Evolutionary conservation across 192 early-diverging fungal genomes (phyloP).

Genomic region (Entomortierella parvispora): DNA sequence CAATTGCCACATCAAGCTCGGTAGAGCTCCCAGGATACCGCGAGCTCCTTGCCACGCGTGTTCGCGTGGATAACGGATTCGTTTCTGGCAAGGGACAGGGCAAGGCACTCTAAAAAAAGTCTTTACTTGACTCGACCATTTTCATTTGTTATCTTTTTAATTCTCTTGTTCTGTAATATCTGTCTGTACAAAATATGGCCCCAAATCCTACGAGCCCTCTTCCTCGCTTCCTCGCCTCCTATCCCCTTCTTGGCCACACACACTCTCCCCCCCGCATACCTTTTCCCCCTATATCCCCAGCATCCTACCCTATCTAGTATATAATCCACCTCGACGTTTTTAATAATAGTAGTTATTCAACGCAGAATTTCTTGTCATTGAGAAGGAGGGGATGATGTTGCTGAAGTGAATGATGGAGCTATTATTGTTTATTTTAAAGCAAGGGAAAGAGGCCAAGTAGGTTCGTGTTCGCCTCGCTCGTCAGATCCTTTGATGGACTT

Average conservation of each 20-base stretch:
- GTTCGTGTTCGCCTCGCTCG: not conserved
- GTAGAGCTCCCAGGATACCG: constrained; percentile 38
- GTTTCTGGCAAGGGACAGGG: constrained; percentile 52
- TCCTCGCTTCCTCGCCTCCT: no score
- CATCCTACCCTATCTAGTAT: not conserved
- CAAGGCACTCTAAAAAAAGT: constrained; percentile 37
- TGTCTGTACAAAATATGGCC: no score
- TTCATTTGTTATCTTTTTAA: no score
- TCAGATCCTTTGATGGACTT: constrained; percentile 18
- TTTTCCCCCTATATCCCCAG: not conserved
- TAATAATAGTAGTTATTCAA: no score
- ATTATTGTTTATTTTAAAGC: not conserved
- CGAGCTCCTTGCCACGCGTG: constrained; percentile 31
- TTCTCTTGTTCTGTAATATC: no score
- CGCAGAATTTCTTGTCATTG: no score
- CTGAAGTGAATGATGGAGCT: no score
- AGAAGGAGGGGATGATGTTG: no score
- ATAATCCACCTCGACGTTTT: not conserved
- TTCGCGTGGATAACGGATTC: constrained; percentile 41
- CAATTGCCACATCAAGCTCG: not conserved
- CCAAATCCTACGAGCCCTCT: no score
- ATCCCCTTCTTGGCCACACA: not conserved
- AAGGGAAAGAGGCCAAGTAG: constrained; percentile 16
- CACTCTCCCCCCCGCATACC: not conserved
- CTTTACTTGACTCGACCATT: not conserved